Conservation (phyloP, 768 basidiomycete species). For the Leccinum ochraceum region DNA sequence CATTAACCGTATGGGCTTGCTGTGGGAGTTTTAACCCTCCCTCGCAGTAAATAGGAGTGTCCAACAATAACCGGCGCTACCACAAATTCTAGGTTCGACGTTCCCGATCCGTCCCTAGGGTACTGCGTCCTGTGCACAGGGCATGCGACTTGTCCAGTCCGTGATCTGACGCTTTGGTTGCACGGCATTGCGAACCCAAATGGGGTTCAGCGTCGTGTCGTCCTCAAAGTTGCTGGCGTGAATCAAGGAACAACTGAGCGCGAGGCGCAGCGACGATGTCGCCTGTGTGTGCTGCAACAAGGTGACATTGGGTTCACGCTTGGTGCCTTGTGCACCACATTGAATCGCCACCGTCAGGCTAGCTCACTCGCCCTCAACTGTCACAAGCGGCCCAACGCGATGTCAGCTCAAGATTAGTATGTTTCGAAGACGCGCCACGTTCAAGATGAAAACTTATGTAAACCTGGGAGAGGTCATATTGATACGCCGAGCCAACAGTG, state of each 20-base stretch:
- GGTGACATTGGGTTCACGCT: conserved; percentile 16
- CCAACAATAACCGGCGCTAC: conserved; percentile 14
- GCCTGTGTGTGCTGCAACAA: conserved; percentile 3
- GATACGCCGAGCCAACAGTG: background rate
- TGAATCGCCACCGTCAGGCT: background rate
- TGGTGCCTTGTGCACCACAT: conserved; percentile 14
- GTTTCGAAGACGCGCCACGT: conserved; percentile 3
- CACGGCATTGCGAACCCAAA: conserved; percentile 18
- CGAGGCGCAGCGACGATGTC: background rate
- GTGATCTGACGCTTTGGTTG: conserved; percentile 6
- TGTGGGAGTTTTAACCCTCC: conserved; percentile 16
- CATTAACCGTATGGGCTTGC: conserved; percentile 17
- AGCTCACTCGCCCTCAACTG: background rate
- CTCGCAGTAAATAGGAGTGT: conserved; percentile 11
- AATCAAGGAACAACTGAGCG: conserved; percentile 7
- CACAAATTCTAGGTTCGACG: conserved; percentile 13
- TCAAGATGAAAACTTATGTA: conserved; percentile 1
- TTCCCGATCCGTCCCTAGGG: conserved; percentile 16
- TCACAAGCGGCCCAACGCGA: conserved; percentile 15
- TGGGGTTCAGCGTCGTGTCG: conserved; percentile 10
- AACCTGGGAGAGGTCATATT: conserved; percentile 12
- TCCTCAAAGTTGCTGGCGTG: conserved; percentile 11
- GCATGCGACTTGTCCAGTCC: background rate
- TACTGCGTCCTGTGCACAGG: conserved; percentile 10
- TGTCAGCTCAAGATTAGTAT: background rate